Percentiles rank a stretch among this genome's conserved stretches.
Conservation (phyloP, 73 alveolate genomes). For the Paramecium bursaria region DNA sequence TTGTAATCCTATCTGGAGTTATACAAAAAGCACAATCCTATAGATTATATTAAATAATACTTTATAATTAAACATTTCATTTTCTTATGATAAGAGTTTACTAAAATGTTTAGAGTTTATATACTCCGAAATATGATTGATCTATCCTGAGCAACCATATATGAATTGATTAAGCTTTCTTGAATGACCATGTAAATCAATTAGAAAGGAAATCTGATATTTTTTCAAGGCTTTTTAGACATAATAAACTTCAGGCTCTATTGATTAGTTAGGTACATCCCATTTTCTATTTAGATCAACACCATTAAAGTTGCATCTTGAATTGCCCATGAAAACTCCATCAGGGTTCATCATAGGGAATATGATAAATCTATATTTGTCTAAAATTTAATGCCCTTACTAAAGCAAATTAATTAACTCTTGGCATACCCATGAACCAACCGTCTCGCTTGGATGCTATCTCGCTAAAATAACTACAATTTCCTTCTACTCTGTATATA, state of each 20-base stretch:
- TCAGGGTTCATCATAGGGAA: conserved; percentile 98
- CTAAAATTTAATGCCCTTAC: conserved; percentile 1
- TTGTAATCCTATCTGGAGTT: conserved; percentile 71
- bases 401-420: conserved; percentile 20
- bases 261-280: conserved; percentile 86
- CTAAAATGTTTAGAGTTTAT: conserved; percentile 32
- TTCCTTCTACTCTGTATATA: conserved; percentile 25
- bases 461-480: conserved; percentile 79
- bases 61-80: conserved; percentile 15
- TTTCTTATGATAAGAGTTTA: not conserved
- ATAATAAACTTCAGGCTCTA: conserved; percentile 87
- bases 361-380: conserved; percentile 69
- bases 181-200: conserved; percentile 98
- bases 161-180: conserved; percentile 91
- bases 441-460: conserved; percentile 90
- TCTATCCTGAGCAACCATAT: conserved; percentile 85
- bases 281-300: conserved; percentile 95
- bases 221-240: not conserved
- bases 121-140: conserved; percentile 27
- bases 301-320: conserved; percentile 93
- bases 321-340: conserved; percentile 97
- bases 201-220: conserved; percentile 38
- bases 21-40: conserved; percentile 59
- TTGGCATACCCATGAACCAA: conserved; percentile 68
- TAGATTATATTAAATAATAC: conserved; percentile 4